Evolutionary conservation across 2,329 filamentous ascomycete species (phyloP).

Genomic region (Hansfordia pulvinata): DNA sequence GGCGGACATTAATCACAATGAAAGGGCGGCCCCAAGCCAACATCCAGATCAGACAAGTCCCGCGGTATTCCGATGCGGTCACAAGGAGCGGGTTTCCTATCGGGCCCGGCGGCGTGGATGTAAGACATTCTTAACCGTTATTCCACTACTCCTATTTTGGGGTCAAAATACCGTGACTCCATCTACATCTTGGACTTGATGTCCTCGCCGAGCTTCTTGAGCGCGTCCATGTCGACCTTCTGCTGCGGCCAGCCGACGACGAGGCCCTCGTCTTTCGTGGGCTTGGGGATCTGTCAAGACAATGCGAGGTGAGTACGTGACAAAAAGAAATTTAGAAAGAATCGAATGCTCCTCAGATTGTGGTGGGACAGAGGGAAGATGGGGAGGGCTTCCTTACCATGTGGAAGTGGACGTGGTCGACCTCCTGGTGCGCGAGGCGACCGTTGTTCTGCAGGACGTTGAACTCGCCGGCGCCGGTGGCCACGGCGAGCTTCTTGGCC

Average conservation of each 20-base stretch:
- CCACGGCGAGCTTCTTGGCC: slow-evolving; percentile 73
- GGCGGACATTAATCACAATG: too few relatives aligned
- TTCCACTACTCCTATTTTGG: too few relatives aligned
- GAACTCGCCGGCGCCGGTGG: slow-evolving; percentile 66
- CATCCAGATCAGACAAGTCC: too few relatives aligned
- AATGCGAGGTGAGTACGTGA: slow-evolving; percentile 4
- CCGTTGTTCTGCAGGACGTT: slow-evolving; percentile 98
- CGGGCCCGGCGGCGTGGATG: too few relatives aligned
- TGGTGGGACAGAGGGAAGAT: too few relatives aligned
- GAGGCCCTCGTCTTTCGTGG: slow-evolving; percentile 68
- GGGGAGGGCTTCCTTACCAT: slow-evolving; percentile 49
- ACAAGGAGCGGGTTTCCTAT: too few relatives aligned
- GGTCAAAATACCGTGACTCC: neutral
- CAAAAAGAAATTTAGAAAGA: too few relatives aligned
- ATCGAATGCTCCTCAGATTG: too few relatives aligned
- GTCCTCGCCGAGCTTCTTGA: slow-evolving; percentile 70
- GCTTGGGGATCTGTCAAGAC: slow-evolving; percentile 73
- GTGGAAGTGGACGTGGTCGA: slow-evolving; percentile 92
- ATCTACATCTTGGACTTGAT: slow-evolving; percentile 78
- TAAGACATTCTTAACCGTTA: too few relatives aligned
- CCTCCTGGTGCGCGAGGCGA: slow-evolving; percentile 75
- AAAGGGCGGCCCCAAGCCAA: too few relatives aligned
- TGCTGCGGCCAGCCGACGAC: slow-evolving; percentile 68
- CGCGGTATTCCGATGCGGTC: too few relatives aligned
- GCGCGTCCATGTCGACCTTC: slow-evolving; percentile 62